These are phyloP conservation scores for Ilex aquifolium DNA, from an alignment of 257 asterid species.

Conservation along the genomic window DNA sequence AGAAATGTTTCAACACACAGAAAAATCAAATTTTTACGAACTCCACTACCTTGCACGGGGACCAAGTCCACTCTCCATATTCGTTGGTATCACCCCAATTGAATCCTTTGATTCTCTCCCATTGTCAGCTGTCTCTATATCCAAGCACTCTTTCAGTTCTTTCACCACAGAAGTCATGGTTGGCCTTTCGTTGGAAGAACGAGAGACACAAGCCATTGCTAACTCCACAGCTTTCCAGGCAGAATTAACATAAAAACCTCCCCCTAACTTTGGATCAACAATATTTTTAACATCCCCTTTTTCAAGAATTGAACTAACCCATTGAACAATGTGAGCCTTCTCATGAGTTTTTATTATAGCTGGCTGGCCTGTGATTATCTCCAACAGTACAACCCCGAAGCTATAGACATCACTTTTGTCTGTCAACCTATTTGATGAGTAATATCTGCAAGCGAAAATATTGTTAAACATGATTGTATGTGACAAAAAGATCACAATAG, in stretches of 20 bases:
- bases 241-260: conserved; percentile 9
- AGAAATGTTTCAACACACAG: no score
- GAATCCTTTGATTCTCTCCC: not conserved
- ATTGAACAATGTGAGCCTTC: conserved; percentile 16
- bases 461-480: not conserved
- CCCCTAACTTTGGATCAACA: conserved; percentile 25
- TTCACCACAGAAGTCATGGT: conserved; percentile 29
- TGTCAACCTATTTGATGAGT: conserved; percentile 6
- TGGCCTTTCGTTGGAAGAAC: conserved; percentile 17
- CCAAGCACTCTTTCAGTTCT: conserved; percentile 25
- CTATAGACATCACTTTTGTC: conserved; percentile 41
- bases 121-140: not conserved
- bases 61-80: not conserved
- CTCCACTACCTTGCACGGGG: no score
- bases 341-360: conserved; percentile 9
- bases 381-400: conserved; percentile 35
- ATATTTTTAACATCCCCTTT: conserved; percentile 21
- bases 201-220: conserved; percentile 29
- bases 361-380: conserved; percentile 22
- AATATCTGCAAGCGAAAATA: conserved; percentile 1
- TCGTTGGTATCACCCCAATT: not conserved
- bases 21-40: no score
- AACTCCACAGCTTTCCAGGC: conserved; percentile 37
- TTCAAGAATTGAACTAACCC: conserved; percentile 17
- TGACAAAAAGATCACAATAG: not conserved